Evolutionary conservation across 768 basidiomycete species (phyloP).

Genomic region (Steccherinum ochraceum): DNA sequence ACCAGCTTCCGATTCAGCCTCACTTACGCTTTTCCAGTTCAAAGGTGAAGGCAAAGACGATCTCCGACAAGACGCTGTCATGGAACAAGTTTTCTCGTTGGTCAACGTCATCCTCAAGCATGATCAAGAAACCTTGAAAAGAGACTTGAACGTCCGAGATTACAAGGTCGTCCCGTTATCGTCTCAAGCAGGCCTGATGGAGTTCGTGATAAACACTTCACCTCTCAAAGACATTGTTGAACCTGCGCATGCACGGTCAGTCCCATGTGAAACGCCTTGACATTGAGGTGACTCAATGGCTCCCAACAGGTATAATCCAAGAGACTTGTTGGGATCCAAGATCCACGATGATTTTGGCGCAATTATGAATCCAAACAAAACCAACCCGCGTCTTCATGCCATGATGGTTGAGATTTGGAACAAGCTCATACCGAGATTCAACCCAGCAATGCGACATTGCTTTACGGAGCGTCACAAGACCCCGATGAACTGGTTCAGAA

Average conservation of each 20-base stretch:
- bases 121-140: conserved; percentile 71
- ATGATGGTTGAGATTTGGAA: conserved; percentile 13
- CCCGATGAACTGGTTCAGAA: conserved; percentile 88
- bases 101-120: conserved; percentile 70
- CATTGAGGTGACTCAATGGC: not conserved
- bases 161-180: conserved; percentile 90
- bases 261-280: no score
- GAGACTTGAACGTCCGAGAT: conserved; percentile 67
- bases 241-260: conserved; percentile 57
- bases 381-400: not conserved
- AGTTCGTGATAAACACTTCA: conserved; percentile 80
- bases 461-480: conserved; percentile 87
- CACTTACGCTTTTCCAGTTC: conserved; percentile 46
- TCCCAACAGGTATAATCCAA: not conserved
- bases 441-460: conserved; percentile 90
- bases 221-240: conserved; percentile 60
- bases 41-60: conserved; percentile 92
- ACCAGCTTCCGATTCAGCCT: not conserved
- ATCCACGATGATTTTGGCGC: not conserved
- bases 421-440: conserved; percentile 35
- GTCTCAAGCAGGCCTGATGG: conserved; percentile 74
- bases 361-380: not conserved
- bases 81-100: conserved; percentile 95
- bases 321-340: not conserved
- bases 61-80: conserved; percentile 93